Base-by-base conservation (phyloP, 441 rosid genomes). In the Cnidoscolus chayamansa region DNA sequence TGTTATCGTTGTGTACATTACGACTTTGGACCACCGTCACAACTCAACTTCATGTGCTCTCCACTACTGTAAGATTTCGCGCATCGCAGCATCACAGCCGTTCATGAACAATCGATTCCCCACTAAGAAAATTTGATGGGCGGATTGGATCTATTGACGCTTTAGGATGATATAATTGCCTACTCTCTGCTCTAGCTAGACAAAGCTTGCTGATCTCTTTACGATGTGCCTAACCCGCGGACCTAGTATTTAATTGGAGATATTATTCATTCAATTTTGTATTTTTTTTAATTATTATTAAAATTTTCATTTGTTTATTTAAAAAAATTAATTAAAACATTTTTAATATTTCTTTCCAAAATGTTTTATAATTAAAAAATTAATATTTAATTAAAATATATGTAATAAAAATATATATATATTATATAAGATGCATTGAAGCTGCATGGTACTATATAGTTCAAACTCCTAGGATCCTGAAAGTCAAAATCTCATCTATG, bases 21-120 rank as follows among this genome's bases (percentile, higher is more conserved):
- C 85, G 84, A 75, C 72, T 80, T 75, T 76, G 89, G 86, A 84
- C 87, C 87, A 84, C 84, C 87, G 79, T 78, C 86, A 76, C 89
- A 80, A 82, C 83, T 83, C 79, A 32, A 48, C 32, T 65, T 51
- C 78, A 68, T 73, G 81, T 70, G 72, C 51, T 11, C 4, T 76
- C 63, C 72, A 48, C 20, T 58, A 0, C 78, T 51, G 48, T 15
- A 4, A 25, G 1, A 50, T 25, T 9, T 54, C 53, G 16, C 71
- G 68, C 4, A 50, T 31, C 47, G 15, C 58, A 10, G 32, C 56
- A 84, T 77, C 78, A 59, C 11, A 12, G 7, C 80, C 86, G 51
- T 62, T 65, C 32, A 61, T 71, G 48, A 1, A 16, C 25, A 25
- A 25, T 25, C 25, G 0, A 17, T 7, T 61, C 61, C 67, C 4